phyloP scores from a whole-genome alignment of 768 basidiomycete species.

The Serendipita sp. region DNA sequence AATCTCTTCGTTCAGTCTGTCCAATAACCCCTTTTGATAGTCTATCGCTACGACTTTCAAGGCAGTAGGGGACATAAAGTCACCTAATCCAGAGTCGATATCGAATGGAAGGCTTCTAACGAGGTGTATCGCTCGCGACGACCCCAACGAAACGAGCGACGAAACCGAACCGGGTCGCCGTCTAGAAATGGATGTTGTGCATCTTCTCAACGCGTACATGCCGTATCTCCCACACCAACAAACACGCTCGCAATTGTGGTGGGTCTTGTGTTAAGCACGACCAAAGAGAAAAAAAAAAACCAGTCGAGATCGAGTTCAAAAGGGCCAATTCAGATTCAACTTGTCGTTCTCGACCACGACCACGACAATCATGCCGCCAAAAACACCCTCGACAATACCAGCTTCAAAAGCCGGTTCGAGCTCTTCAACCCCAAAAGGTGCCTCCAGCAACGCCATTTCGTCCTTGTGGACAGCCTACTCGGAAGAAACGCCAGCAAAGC shows the following conservation, averaged over 20 bases:
- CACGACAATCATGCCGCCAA: background rate
- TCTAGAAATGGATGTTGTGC: conserved; percentile 3
- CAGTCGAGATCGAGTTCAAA: background rate
- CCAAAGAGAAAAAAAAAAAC: background rate
- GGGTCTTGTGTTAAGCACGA: background rate
- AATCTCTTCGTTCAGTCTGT: conserved; percentile 60
- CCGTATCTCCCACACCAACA: no score
- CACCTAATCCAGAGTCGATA: conserved; percentile 54
- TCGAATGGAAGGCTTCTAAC: conserved; percentile 44
- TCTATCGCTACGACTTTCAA: conserved; percentile 60
- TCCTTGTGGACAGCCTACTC: conserved; percentile 66
- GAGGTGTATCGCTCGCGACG: conserved; percentile 18
- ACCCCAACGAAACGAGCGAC: conserved; percentile 2
- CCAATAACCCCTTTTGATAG: conserved; percentile 72
- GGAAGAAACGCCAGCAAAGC: conserved; percentile 59
- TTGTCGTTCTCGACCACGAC: background rate
- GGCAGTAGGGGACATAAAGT: conserved; percentile 62
- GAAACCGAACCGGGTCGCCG: conserved; percentile 9
- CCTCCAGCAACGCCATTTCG: conserved; percentile 22
- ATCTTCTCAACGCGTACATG: conserved; percentile 2
- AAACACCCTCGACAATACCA: conserved; percentile 7
- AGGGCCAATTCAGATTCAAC: background rate
- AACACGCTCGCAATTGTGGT: background rate
- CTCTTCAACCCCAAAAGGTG: background rate
- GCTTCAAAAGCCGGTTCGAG: conserved; percentile 10